phyloP scores from a whole-genome alignment of 1,284 basidiomycete genomes.

The Spongispora temasekensis region DNA sequence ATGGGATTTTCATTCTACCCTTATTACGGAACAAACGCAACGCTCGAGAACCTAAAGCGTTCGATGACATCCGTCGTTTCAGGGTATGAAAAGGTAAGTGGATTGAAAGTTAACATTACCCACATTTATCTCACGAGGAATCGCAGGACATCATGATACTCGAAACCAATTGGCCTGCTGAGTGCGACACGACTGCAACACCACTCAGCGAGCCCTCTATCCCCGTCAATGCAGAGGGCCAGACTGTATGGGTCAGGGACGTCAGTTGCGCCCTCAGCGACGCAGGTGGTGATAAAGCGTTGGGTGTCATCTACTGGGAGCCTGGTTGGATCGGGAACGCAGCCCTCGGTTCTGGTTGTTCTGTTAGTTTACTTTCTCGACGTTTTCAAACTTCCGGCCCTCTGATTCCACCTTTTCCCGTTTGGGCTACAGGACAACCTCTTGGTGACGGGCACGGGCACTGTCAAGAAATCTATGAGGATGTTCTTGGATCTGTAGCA shows the following conservation, averaged over 20 bases:
- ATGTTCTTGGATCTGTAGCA: no score
- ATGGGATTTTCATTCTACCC: constrained; percentile 15
- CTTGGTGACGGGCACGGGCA: no score
- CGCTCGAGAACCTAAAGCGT: constrained; percentile 7
- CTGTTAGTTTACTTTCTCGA: constrained; percentile 4
- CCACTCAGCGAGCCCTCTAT: constrained; percentile 16
- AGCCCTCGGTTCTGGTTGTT: constrained; percentile 6
- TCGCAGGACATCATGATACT: constrained; percentile 17
- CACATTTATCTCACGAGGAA: constrained; percentile 3
- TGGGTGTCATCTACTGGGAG: constrained; percentile 17
- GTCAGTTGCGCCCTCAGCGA: neutral
- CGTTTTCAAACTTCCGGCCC: neutral
- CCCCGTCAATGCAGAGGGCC: constrained; percentile 4
- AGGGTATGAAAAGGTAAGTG: constrained; percentile 14
- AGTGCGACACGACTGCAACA: constrained; percentile 7
- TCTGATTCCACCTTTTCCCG: neutral
- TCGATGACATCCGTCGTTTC: constrained; percentile 8
- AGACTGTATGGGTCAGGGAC: constrained; percentile 7
- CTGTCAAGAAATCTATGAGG: no score
- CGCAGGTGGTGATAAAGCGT: constrained; percentile 3
- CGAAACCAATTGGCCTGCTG: constrained; percentile 16
- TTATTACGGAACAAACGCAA: constrained; percentile 10
- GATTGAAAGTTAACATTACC: neutral
- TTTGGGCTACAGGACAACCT: neutral
- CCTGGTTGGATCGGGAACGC: constrained; percentile 12